Percentiles rank a stretch among this genome's conserved stretches.
phyloP scores from a whole-genome alignment of 1,139 yeast species.

The Lodderomyces oxycetoniae region DNA sequence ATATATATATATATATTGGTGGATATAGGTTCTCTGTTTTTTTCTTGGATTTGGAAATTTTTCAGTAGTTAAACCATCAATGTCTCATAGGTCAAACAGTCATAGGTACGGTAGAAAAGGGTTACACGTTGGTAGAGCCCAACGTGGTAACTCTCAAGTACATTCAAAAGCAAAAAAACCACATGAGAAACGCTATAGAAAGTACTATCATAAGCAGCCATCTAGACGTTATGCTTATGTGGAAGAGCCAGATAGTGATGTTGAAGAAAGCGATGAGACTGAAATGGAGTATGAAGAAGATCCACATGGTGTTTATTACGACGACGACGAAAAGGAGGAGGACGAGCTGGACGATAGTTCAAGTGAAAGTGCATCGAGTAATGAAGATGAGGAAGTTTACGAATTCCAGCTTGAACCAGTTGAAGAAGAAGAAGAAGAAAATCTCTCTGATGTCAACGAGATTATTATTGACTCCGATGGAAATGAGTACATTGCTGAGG shows the following conservation, averaged over 20 bases:
- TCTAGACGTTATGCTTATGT: slow-evolving; percentile 30
- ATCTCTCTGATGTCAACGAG: slow-evolving; percentile 11
- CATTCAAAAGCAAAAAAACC: slow-evolving; percentile 2
- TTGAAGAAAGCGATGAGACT: slow-evolving; percentile 19
- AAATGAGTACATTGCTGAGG: slow-evolving; percentile 24
- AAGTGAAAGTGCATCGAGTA: slow-evolving; percentile 8
- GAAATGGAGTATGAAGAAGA: slow-evolving; percentile 9
- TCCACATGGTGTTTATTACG: background rate
- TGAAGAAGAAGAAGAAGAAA: slow-evolving; percentile 11
- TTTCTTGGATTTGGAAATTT: too few species aligned
- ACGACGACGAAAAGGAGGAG: slow-evolving; percentile 2
- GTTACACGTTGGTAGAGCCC: slow-evolving; percentile 6
- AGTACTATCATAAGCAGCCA: slow-evolving; percentile 34
- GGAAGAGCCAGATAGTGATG: slow-evolving; percentile 37
- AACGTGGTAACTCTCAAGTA: background rate
- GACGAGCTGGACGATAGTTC: slow-evolving; percentile 1
- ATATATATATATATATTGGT: too few species aligned
- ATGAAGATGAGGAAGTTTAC: slow-evolving; percentile 16
- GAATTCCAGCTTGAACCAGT: slow-evolving; percentile 16
- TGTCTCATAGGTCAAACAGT: slow-evolving; percentile 6
- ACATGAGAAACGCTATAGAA: slow-evolving; percentile 20
- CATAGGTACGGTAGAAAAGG: slow-evolving; percentile 8
- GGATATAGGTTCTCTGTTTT: too few species aligned
- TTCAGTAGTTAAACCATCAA: too few species aligned
- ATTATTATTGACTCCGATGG: slow-evolving; percentile 14